Conservation (phyloP, 768 basidiomycete species). For the Scleroderma citrinum region DNA sequence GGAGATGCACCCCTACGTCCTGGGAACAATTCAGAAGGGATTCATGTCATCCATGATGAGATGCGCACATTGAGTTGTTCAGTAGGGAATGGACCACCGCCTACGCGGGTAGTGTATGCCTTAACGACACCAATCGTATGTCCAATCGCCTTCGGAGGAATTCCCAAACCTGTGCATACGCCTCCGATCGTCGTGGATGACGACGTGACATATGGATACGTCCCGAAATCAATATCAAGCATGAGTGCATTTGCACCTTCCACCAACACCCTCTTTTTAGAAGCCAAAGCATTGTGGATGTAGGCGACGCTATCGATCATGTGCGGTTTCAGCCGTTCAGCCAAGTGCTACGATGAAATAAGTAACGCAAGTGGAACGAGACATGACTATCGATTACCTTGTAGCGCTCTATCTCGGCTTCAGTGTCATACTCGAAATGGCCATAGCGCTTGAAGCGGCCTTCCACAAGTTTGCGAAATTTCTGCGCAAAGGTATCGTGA, state of each 20-base stretch:
- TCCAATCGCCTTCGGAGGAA: slow-evolving; percentile 87
- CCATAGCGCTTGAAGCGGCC: slow-evolving; percentile 98
- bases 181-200: slow-evolving; percentile 92
- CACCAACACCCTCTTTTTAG: slow-evolving; percentile 79
- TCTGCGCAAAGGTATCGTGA: slow-evolving; percentile 72
- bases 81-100: slow-evolving; percentile 97
- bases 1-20: slow-evolving; percentile 80
- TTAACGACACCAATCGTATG: slow-evolving; percentile 90
- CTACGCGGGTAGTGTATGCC: slow-evolving; percentile 97
- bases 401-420: slow-evolving; percentile 91
- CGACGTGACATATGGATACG: slow-evolving; percentile 96
- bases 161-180: slow-evolving; percentile 95
- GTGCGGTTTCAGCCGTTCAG: slow-evolving; percentile 78
- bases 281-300: slow-evolving; percentile 71
- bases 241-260: slow-evolving; percentile 98
- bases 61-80: slow-evolving; percentile 81
- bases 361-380: not conserved
- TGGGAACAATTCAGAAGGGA: slow-evolving; percentile 24
- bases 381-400: slow-evolving; percentile 45
- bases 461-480: slow-evolving; percentile 94
- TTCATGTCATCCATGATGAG: not conserved
- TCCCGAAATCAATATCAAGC: slow-evolving; percentile 97
- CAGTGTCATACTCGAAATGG: slow-evolving; percentile 96
- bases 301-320: slow-evolving; percentile 86
- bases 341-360: slow-evolving; percentile 52